Percentiles rank a stretch among this genome's conserved stretches.
These are phyloP conservation scores for Solanum chiquidenum DNA, from an alignment of 257 asterid species.

Conservation along the genomic window DNA sequence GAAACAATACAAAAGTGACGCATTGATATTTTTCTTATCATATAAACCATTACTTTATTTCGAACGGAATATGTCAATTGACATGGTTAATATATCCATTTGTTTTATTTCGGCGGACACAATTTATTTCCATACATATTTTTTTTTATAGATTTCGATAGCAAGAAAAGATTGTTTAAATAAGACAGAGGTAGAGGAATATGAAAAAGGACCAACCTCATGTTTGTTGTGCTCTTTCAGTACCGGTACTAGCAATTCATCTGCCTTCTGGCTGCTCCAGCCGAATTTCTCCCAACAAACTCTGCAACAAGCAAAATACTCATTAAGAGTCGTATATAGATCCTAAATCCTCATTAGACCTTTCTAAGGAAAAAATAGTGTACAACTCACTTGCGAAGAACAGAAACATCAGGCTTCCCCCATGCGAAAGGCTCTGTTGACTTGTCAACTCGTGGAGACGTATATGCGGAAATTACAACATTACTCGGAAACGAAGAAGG, in stretches of 20 bases:
- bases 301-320: slow-evolving; percentile 22
- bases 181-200: background rate
- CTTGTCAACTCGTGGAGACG: slow-evolving; percentile 86
- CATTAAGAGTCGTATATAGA: background rate
- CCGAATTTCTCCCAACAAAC: slow-evolving; percentile 92
- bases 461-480: slow-evolving; percentile 76
- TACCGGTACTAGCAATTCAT: slow-evolving; percentile 79
- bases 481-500: slow-evolving; percentile 86
- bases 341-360: background rate
- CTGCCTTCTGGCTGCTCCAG: slow-evolving; percentile 73
- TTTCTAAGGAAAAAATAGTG: background rate
- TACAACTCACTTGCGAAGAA: slow-evolving; percentile 78
- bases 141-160: background rate
- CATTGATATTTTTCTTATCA: background rate
- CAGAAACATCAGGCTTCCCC: slow-evolving; percentile 89
- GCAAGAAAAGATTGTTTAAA: background rate
- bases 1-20: background rate
- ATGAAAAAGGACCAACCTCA: slow-evolving; percentile 45
- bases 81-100: background rate
- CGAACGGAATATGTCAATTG: background rate
- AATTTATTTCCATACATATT: background rate
- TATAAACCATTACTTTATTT: background rate
- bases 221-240: slow-evolving; percentile 80
- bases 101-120: background rate
- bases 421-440: slow-evolving; percentile 73